Conservation (phyloP, 768 basidiomycete genomes). For the Strobilomyces confusus region DNA sequence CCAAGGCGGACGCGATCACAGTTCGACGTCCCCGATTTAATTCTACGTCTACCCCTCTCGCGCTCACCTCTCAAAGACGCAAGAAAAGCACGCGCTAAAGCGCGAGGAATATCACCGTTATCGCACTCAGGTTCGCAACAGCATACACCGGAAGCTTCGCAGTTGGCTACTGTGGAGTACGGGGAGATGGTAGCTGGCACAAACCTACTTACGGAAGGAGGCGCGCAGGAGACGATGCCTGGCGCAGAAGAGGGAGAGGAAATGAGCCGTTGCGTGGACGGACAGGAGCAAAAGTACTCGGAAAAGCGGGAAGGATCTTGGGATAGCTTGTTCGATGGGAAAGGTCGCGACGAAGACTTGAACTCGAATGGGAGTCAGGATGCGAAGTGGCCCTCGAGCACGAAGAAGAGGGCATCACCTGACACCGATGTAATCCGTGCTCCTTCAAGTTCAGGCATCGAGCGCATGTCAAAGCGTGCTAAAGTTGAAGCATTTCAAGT, state of each 20-base stretch:
- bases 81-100: constrained; percentile 27
- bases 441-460: constrained; percentile 10
- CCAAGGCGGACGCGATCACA: constrained; percentile 47
- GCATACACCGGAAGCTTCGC: background rate
- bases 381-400: constrained; percentile 1
- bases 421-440: constrained; percentile 16
- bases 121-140: background rate
- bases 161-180: background rate
- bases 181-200: background rate
- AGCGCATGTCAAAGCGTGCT: constrained; percentile 24
- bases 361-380: background rate
- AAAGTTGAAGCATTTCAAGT: constrained; percentile 21
- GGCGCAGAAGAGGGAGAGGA: background rate
- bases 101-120: constrained; percentile 26
- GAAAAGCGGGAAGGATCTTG: constrained; percentile 23
- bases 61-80: constrained; percentile 55
- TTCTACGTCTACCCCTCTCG: constrained; percentile 41
- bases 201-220: background rate
- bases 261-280: background rate
- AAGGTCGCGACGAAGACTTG: background rate
- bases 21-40: constrained; percentile 42
- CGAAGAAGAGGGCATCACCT: constrained; percentile 32
- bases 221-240: background rate
- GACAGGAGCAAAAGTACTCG: constrained; percentile 2
- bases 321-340: constrained; percentile 36